A percentile compares a stretch with the other conserved stretches of the same genome.
These are phyloP conservation scores for Babesia bovis DNA, from an alignment of 169 alveolate species.

Conservation along the genomic window DNA sequence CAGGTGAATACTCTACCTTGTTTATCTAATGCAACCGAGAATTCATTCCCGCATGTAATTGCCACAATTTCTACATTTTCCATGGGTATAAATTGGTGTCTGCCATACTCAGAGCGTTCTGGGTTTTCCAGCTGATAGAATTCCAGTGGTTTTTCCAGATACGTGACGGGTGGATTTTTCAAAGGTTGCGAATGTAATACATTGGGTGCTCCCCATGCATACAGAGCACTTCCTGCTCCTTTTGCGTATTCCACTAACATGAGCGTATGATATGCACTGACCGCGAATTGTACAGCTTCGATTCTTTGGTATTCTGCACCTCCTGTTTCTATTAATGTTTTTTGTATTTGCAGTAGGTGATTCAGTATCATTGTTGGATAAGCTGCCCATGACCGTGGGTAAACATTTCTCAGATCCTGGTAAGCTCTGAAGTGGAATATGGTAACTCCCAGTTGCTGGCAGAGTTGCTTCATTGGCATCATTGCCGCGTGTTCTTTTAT, in stretches of 20 bases:
- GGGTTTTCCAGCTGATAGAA: background rate
- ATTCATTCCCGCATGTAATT: slow-evolving; percentile 62
- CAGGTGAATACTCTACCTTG: slow-evolving; percentile 53
- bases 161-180: background rate
- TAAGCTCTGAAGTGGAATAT: slow-evolving; percentile 44
- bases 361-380: slow-evolving; percentile 60
- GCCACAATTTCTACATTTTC: slow-evolving; percentile 14
- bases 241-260: slow-evolving; percentile 22
- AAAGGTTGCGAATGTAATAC: background rate
- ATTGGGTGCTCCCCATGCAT: slow-evolving; percentile 74
- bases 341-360: slow-evolving; percentile 31
- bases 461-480: background rate
- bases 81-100: slow-evolving; percentile 3
- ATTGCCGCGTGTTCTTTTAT: slow-evolving; percentile 33
- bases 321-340: slow-evolving; percentile 24
- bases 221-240: slow-evolving; percentile 43
- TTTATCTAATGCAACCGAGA: slow-evolving; percentile 39
- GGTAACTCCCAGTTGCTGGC: background rate
- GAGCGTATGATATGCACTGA: slow-evolving; percentile 52
- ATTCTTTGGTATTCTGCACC: slow-evolving; percentile 11
- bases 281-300: slow-evolving; percentile 29
- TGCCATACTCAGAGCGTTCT: background rate
- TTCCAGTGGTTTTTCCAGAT: slow-evolving; percentile 18
- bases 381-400: slow-evolving; percentile 77
- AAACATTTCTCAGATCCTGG: slow-evolving; percentile 63